Conservation (phyloP, 169 alveolate species). For the Miamiensis avidus region DNA sequence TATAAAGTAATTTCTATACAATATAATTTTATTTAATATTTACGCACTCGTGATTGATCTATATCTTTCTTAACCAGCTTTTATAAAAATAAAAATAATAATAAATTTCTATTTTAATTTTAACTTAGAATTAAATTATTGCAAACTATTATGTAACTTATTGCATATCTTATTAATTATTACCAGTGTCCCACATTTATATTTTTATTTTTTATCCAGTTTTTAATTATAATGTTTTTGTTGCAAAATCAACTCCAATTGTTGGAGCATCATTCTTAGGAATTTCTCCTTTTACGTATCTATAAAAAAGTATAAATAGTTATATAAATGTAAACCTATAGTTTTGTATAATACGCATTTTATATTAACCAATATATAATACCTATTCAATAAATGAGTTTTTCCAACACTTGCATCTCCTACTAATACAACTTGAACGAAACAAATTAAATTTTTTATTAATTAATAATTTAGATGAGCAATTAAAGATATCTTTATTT, state of each 20-base stretch:
- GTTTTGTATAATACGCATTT: too few relatives aligned
- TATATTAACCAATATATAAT: too few relatives aligned
- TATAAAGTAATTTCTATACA: not conserved
- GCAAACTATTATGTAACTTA: too few relatives aligned
- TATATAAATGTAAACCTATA: too few relatives aligned
- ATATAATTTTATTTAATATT: not conserved
- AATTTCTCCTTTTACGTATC: conserved; percentile 75
- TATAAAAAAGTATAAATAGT: conserved; percentile 20
- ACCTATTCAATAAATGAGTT: conserved; percentile 58
- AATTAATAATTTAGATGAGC: too few relatives aligned
- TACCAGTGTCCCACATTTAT: conserved; percentile 87
- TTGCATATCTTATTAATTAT: not conserved
- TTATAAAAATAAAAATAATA: not conserved
- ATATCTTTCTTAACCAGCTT: conserved; percentile 83
- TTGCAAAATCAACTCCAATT: conserved; percentile 86
- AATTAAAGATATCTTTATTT: too few relatives aligned
- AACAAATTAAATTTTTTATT: too few relatives aligned
- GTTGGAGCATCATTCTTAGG: conserved; percentile 84
- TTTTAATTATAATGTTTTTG: conserved; percentile 74
- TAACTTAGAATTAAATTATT: too few relatives aligned
- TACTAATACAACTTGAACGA: conserved; percentile 66
- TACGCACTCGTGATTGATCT: conserved; percentile 80
- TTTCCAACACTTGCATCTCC: conserved; percentile 86
- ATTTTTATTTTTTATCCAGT: conserved; percentile 81
- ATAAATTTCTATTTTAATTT: too few relatives aligned